phyloP scores from a whole-genome alignment of 2,329 filamentous ascomycete genomes.

The Arthrobotrys musiformis region DNA sequence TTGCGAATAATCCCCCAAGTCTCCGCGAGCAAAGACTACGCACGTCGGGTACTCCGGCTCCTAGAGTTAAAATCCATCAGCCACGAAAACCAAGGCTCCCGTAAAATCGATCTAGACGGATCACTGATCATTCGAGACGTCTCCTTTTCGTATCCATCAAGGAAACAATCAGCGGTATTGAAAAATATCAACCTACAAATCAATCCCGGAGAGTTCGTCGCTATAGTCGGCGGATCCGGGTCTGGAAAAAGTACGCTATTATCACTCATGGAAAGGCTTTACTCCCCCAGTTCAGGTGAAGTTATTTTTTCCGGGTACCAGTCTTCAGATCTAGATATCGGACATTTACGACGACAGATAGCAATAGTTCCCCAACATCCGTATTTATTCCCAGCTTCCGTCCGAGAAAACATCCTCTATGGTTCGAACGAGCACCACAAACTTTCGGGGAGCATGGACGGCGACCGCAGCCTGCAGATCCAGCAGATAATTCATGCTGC shows the following conservation, averaged over 20 bases:
- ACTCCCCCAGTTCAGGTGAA: slow-evolving; percentile 65
- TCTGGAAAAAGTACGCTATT: slow-evolving; percentile 91
- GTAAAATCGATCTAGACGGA: slow-evolving; percentile 60
- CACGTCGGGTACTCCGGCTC: slow-evolving; percentile 77
- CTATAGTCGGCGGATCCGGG: slow-evolving; percentile 84
- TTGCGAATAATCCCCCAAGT: slow-evolving; percentile 83
- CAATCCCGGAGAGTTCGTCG: slow-evolving; percentile 72
- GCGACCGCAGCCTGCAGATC: slow-evolving; percentile 67
- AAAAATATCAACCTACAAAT: slow-evolving; percentile 75
- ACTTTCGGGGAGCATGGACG: slow-evolving; percentile 69
- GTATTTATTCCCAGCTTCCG: slow-evolving; percentile 79
- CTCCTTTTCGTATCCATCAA: slow-evolving; percentile 77
- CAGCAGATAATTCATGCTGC: slow-evolving; percentile 63
- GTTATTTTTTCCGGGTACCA: slow-evolving; percentile 72
- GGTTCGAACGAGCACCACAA: slow-evolving; percentile 64
- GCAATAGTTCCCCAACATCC: slow-evolving; percentile 77
- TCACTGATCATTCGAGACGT: slow-evolving; percentile 72
- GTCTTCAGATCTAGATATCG: slow-evolving; percentile 70
- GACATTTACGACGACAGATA: slow-evolving; percentile 71
- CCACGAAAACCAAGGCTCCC: slow-evolving; percentile 69
- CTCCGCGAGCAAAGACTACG: slow-evolving; percentile 76
- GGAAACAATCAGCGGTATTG: slow-evolving; percentile 69
- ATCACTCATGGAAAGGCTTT: slow-evolving; percentile 78
- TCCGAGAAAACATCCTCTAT: slow-evolving; percentile 85
- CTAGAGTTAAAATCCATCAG: slow-evolving; percentile 70